These are phyloP conservation scores for Salpingoeca rosetta DNA, from an alignment of 78 protist genomes.

Conservation along the genomic window DNA sequence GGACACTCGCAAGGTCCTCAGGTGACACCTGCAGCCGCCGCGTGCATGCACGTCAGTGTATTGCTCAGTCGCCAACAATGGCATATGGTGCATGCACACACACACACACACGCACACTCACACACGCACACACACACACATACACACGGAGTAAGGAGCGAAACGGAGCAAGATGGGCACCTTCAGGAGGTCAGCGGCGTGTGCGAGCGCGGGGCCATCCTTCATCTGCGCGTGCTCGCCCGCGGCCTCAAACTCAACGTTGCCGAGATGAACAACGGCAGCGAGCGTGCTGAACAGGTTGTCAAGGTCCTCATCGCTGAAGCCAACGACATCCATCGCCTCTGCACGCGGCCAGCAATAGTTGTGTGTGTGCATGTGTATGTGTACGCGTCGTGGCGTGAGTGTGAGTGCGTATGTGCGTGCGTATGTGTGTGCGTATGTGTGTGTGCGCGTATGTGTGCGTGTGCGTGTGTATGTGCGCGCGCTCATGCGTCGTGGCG, in stretches of 20 bases:
- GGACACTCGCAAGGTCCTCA: background rate
- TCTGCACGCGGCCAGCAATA: too few relatives aligned
- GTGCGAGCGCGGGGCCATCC: background rate
- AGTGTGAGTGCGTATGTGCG: background rate
- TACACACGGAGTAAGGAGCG: too few relatives aligned
- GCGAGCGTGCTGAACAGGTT: constrained; percentile 2
- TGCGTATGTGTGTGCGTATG: too few relatives aligned
- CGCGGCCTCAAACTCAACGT: background rate
- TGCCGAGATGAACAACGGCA: constrained; percentile 39
- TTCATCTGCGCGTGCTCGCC: background rate
- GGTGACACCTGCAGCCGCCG: background rate
- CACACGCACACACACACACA: too few relatives aligned
- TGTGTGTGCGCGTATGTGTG: too few relatives aligned
- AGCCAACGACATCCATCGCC: background rate
- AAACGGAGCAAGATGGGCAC: background rate
- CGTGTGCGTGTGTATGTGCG: too few relatives aligned
- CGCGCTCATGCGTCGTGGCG: too few relatives aligned
- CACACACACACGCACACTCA: background rate
- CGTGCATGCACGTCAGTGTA: background rate
- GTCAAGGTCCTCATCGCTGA: background rate
- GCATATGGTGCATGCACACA: background rate
- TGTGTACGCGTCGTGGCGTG: background rate
- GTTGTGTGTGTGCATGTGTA: too few relatives aligned
- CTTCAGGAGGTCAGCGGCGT: background rate
- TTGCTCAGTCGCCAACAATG: background rate